Percentiles rank a stretch among this genome's conserved stretches.
Conservation (phyloP, 257 asterid species). For the Rehmannia glutinosa region DNA sequence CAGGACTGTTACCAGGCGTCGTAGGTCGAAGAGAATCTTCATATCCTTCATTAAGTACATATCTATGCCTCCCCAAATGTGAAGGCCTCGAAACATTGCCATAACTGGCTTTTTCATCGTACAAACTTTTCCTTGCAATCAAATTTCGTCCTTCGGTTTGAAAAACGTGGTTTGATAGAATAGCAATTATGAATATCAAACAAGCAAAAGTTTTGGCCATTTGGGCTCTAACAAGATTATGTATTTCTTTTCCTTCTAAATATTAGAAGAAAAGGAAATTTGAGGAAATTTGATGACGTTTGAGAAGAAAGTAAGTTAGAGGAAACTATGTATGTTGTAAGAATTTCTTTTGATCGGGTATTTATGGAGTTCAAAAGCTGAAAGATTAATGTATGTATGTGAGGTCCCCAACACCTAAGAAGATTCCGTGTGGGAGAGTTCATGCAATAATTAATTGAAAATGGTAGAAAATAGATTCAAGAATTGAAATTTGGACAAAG, state of each 20-base stretch:
- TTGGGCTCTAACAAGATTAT: no score
- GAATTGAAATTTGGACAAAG: no score
- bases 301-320: background rate
- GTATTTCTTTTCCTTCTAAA: constrained; percentile 8
- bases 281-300: background rate
- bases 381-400: constrained; percentile 29
- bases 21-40: constrained; percentile 55
- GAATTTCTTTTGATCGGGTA: no score
- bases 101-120: background rate
- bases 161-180: constrained; percentile 28
- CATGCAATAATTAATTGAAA: no score
- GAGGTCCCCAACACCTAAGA: constrained; percentile 35
- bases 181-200: constrained; percentile 25
- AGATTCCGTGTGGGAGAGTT: no score
- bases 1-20: constrained; percentile 68
- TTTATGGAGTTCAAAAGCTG: constrained; percentile 34
- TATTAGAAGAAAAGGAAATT: background rate
- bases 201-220: constrained; percentile 21
- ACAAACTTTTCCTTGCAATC: background rate
- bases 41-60: constrained; percentile 28
- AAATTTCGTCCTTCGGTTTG: constrained; percentile 35
- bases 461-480: no score
- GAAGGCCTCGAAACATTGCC: background rate
- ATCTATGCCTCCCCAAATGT: background rate
- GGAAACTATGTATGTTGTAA: background rate